Conservation (phyloP, 805 yeast species). For the Hanseniaspora hatyaiensis region DNA sequence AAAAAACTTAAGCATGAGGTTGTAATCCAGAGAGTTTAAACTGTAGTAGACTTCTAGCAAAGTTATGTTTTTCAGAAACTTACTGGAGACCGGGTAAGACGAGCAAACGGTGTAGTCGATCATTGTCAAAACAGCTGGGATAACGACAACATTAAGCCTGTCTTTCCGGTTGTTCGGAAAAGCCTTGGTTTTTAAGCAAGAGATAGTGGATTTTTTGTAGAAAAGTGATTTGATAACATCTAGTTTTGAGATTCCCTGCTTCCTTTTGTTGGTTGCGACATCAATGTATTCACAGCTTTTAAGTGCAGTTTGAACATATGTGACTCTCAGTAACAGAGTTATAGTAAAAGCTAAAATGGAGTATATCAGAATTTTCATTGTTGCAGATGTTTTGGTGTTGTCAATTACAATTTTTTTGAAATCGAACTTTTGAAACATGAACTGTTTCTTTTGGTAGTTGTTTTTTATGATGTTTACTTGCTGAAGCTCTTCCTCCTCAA, state of each 20-base stretch:
- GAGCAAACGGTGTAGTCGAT: constrained; percentile 13
- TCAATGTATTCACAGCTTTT: background rate
- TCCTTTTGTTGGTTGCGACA: background rate
- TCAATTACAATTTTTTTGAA: background rate
- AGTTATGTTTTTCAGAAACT: constrained; percentile 6
- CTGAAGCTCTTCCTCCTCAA: background rate
- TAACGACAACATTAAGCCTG: constrained; percentile 8
- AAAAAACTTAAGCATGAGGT: background rate
- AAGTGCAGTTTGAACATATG: background rate
- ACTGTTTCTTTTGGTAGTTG: background rate
- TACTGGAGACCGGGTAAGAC: background rate
- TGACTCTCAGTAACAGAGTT: background rate
- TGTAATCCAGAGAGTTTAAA: constrained; percentile 4
- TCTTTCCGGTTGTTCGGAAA: background rate
- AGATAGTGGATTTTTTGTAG: too few species aligned
- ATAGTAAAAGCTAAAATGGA: background rate
- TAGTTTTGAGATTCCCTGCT: background rate
- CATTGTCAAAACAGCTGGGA: constrained; percentile 8
- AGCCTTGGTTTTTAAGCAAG: too few species aligned
- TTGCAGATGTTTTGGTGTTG: background rate
- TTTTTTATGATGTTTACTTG: background rate
- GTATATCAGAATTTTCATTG: background rate
- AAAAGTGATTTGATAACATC: too few species aligned
- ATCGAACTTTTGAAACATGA: background rate
- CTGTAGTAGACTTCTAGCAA: constrained; percentile 6